Evolutionary conservation across 2,329 filamentous ascomycete genomes (phyloP), one percentile per base, ranked within the genome.

Genomic region (Cryphonectria radicalis): DNA sequence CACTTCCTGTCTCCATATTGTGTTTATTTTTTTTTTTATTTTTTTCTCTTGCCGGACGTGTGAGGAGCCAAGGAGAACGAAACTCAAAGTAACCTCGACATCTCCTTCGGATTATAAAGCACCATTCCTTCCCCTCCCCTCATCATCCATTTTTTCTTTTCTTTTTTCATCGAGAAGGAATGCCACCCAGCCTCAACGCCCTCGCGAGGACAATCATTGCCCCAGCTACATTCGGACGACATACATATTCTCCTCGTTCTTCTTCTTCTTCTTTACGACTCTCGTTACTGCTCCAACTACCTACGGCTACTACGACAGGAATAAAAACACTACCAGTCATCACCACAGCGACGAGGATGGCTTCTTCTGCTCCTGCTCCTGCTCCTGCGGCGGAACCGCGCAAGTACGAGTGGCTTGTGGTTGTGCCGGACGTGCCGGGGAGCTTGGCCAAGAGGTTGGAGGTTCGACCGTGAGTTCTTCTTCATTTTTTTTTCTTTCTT

Each of bases 341-440:
- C 22, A 46, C 50, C 37, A 32, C 10, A 22, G 40, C 5, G 17
- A 3, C 32, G 28, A 32, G 72, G 40, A 73, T 69, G 67, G 43
- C 67, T 4, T 63, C 70, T 10, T 67, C 70, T 4, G 19, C 70
- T 6, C 63, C 72, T 8, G 19, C 70, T 6, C 63, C 72, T 8
- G 60, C 57, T 3, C 22, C 57, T 19, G 57, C 32, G 13, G 66
- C 72, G 25, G 63, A 63, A 25, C 73, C 78, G 63, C 76, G 78
- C 64, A 87, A 86, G 77, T 86, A 82, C 73, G 90, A 93, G 80
- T 94, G 90, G 84, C 86, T 94, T 53, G 90, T 91, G 76, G 84
- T 93, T 71, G 78, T 93, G 53, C 91, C 90, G 17, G 91, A 93
- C 80, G 88, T 89, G 79, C 86, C 89, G 1, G 89, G 87, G 57